Percentiles rank a stretch among this genome's conserved stretches.
Conservation (phyloP, 441 rosid species). For the Pelargonium cotyledonis region DNA sequence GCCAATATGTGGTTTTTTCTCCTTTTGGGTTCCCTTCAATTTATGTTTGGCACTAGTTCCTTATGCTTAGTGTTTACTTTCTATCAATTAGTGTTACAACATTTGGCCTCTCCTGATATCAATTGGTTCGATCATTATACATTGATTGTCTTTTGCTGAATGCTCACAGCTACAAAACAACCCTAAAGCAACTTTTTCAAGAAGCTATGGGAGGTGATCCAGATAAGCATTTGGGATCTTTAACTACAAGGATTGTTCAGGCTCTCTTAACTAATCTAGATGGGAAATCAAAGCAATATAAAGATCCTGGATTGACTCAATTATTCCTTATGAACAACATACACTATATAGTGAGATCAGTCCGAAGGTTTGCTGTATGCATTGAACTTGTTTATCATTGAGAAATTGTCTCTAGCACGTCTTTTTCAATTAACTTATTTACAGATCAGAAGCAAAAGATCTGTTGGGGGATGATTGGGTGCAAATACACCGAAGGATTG, state of each 20-base stretch:
- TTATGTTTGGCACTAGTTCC: too few relatives aligned
- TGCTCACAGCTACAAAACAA: constrained; percentile 67
- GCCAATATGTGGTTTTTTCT: too few relatives aligned
- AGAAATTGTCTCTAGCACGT: neutral
- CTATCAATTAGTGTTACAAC: too few relatives aligned
- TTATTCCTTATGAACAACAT: constrained; percentile 86
- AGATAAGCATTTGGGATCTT: constrained; percentile 51
- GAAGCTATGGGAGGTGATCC: constrained; percentile 63
- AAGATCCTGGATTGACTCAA: constrained; percentile 81
- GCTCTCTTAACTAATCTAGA: constrained; percentile 83
- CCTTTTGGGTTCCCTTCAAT: too few relatives aligned
- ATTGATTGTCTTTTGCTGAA: constrained; percentile 16
- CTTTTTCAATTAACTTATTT: constrained; percentile 7
- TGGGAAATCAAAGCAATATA: constrained; percentile 89
- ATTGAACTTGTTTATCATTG: constrained; percentile 8
- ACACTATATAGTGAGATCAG: constrained; percentile 96
- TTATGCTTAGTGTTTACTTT: too few relatives aligned
- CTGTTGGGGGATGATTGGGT: constrained; percentile 96
- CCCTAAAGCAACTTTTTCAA: constrained; percentile 75
- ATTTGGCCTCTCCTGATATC: too few relatives aligned
- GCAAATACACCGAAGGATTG: constrained; percentile 87
- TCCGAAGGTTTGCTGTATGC: constrained; percentile 50
- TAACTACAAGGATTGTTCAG: constrained; percentile 77
- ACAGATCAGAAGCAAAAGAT: constrained; percentile 95
- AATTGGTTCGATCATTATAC: too few relatives aligned